Evolutionary conservation across 2,329 filamentous ascomycete species (phyloP).

Genomic region (Cryphonectria carpinicola): DNA sequence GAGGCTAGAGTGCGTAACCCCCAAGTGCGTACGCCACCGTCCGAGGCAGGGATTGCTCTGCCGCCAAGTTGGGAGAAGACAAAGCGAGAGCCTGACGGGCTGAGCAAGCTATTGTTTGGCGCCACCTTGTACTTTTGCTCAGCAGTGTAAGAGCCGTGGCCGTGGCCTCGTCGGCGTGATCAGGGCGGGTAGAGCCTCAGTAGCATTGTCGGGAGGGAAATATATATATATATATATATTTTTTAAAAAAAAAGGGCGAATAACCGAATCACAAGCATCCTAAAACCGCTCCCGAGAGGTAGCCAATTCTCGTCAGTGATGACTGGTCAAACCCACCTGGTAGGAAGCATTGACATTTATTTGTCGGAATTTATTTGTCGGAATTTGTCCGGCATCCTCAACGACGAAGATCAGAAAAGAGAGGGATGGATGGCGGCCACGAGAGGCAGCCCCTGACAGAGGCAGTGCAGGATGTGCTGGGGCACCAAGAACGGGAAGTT

Average conservation of each 20-base stretch:
- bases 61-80: neutral
- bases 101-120: neutral
- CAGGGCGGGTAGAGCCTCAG: neutral
- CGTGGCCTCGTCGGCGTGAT: neutral
- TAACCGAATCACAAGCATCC: neutral
- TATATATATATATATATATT: too few species aligned
- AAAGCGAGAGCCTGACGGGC: neutral
- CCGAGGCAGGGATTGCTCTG: neutral
- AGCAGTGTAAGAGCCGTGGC: neutral
- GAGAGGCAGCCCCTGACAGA: neutral
- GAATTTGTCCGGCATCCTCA: neutral
- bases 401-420: neutral
- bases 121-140: neutral
- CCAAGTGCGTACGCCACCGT: neutral
- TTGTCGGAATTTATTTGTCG: neutral
- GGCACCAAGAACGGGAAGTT: neutral
- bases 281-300: neutral
- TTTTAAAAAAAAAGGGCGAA: neutral
- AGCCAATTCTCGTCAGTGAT: neutral
- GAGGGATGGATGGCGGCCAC: neutral
- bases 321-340: neutral
- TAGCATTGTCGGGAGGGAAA: neutral
- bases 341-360: neutral
- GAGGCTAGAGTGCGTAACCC: neutral
- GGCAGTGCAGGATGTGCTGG: slow-evolving; percentile 1